A percentile compares a stretch with the other conserved stretches of the same genome.
These are phyloP conservation scores for Pilaira anomala DNA, from an alignment of 192 early-diverging fungal species.

Conservation along the genomic window DNA sequence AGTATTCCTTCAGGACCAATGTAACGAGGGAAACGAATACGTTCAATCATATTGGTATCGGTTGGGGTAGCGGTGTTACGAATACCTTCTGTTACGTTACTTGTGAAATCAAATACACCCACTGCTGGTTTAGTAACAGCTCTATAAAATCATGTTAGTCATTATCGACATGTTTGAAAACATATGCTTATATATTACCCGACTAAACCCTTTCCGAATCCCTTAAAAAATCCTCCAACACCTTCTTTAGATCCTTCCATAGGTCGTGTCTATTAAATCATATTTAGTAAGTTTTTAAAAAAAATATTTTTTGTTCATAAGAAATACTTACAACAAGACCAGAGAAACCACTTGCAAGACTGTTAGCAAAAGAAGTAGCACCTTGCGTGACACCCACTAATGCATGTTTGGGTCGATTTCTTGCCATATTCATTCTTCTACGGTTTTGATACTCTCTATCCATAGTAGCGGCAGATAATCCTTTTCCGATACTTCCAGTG, in stretches of 20 bases:
- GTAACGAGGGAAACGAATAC: constrained; percentile 81
- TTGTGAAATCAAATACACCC: constrained; percentile 92
- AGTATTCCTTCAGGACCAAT: constrained; percentile 86
- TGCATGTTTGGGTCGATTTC: constrained; percentile 90
- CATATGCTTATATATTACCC: too few species aligned
- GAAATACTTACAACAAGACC: constrained; percentile 72
- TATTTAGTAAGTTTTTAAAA: constrained; percentile 26
- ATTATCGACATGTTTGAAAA: too few species aligned
- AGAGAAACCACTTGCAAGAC: constrained; percentile 81
- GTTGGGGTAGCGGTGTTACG: constrained; percentile 91
- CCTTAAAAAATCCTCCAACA: constrained; percentile 91
- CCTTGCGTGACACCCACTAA: constrained; percentile 86
- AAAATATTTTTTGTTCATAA: background rate
- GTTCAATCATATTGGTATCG: constrained; percentile 76
- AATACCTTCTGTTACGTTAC: constrained; percentile 91
- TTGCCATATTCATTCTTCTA: constrained; percentile 69
- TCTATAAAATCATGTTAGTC: too few species aligned
- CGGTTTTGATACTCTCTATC: constrained; percentile 87
- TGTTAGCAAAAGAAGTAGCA: constrained; percentile 76
- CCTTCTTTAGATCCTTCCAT: constrained; percentile 88
- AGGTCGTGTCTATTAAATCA: constrained; percentile 58
- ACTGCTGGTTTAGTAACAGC: constrained; percentile 93
- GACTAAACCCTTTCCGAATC: constrained; percentile 90
- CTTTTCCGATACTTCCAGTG: constrained; percentile 95
- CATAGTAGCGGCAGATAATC: constrained; percentile 90